These are phyloP conservation scores for Saccharomycopsis microspora DNA, from an alignment of 805 yeast species.

Conservation along the genomic window DNA sequence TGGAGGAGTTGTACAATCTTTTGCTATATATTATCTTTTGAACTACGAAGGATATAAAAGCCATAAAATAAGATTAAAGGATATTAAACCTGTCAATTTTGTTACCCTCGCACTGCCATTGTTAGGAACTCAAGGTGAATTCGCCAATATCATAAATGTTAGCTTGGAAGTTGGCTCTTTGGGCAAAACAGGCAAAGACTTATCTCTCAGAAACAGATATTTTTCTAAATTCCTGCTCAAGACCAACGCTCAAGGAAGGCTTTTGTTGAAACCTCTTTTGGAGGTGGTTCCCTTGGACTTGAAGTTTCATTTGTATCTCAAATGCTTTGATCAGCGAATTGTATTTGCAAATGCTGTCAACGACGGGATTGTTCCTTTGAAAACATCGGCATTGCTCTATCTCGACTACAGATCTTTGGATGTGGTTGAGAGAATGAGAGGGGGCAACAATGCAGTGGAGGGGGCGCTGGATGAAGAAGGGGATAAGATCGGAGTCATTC, in stretches of 20 bases:
- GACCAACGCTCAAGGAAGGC: neutral
- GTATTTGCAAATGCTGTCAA: constrained; percentile 81
- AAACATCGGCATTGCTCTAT: constrained; percentile 79
- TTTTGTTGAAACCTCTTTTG: constrained; percentile 47
- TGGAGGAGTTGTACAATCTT: constrained; percentile 88
- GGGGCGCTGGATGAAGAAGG: neutral
- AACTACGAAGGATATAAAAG: constrained; percentile 20
- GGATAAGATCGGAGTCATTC: neutral
- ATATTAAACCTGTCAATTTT: constrained; percentile 53
- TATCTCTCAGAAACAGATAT: constrained; percentile 46
- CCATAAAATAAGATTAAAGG: constrained; percentile 5
- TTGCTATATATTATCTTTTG: constrained; percentile 74
- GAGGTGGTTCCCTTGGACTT: constrained; percentile 63
- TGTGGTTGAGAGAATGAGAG: constrained; percentile 27
- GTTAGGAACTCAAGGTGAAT: constrained; percentile 79
- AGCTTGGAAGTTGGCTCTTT: constrained; percentile 81
- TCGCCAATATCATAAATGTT: constrained; percentile 73
- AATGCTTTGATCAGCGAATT: constrained; percentile 58
- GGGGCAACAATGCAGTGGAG: constrained; percentile 5
- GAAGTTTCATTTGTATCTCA: constrained; percentile 31
- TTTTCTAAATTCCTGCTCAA: constrained; percentile 16
- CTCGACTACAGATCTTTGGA: constrained; percentile 74
- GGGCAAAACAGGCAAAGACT: constrained; percentile 89
- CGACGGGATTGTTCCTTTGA: constrained; percentile 92
- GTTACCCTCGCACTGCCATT: constrained; percentile 81